Evolutionary conservation across 2,329 filamentous ascomycete species (phyloP), one percentile per base, ranked within the genome.

Genomic region (Apiospora malaysiana): DNA sequence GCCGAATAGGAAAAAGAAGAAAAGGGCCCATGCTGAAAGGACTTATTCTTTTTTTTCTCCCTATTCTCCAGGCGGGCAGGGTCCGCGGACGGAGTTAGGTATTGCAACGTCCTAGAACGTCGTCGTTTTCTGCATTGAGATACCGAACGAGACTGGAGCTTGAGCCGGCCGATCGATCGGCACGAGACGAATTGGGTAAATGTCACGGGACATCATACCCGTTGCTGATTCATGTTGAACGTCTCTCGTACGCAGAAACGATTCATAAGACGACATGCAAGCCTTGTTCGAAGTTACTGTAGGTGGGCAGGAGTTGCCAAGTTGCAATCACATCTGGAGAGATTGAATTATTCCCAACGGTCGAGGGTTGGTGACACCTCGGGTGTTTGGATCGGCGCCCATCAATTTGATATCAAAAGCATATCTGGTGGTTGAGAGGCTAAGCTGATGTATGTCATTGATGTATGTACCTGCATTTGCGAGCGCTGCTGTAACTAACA

Each of bases 91-190:
- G 56, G 32, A n/a, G 32, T 63, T 63, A 40, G 56, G 37, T 37
- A 21, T 21, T 63, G 56, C 21, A 23, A 63, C 56, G 32, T 40
- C 25, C 27, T 63, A 9, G 32, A 23, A 63, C 56, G 32, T 40
- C 25, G 51, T 63, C 21, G 32, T 40, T 23, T 8, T n/a, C 32
- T 63, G 56, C 56, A 63, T 63, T 63, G 56, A 40, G 40, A 63
- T 40, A 40, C 27, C 56, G 27, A 32, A 63, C 56, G n/a, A 63
- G 56, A 40, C 32, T 63, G 56, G 56, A 63, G 56, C 56, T 37
- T 63, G 56, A 63, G 56, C 56, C 56, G 56, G 56, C 56, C 56
- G 56, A 63, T 63, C 56, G 56, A 63, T n/a, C 56, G 56, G 56
- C 27, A 21, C 32, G 32, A 63, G 56, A 40, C 56, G 40, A 63